Evolutionary conservation across 768 basidiomycete genomes (phyloP).

Genomic region (Leucogyrophana mollusca): DNA sequence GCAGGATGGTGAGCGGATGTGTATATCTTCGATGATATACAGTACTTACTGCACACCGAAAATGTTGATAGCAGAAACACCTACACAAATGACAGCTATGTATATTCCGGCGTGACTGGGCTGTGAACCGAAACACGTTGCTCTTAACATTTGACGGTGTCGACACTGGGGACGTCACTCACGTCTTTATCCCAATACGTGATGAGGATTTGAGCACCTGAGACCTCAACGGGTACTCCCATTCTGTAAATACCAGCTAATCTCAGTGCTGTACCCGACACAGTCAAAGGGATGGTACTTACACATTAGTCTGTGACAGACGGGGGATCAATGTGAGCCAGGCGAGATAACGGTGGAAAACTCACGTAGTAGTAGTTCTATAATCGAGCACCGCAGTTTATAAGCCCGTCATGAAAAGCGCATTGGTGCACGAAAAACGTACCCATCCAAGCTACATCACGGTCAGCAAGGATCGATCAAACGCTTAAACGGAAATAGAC

Average conservation of each 20-base stretch:
- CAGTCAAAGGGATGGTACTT: no score
- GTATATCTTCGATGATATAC: background rate
- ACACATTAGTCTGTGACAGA: slow-evolving; percentile 4
- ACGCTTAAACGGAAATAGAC: no score
- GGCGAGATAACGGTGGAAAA: slow-evolving; percentile 3
- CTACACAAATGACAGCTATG: slow-evolving; percentile 53
- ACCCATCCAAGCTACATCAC: slow-evolving; percentile 11
- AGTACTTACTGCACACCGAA: slow-evolving; percentile 58
- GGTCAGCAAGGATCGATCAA: no score
- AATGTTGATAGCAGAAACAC: slow-evolving; percentile 61
- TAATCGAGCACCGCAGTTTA: no score
- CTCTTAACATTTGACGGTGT: background rate
- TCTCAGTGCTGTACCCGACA: no score
- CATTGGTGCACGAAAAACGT: background rate
- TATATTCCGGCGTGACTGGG: slow-evolving; percentile 51
- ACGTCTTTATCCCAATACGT: slow-evolving; percentile 71
- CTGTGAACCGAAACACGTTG: slow-evolving; percentile 25
- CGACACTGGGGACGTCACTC: slow-evolving; percentile 10
- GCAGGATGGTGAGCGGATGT: slow-evolving; percentile 1
- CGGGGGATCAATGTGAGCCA: background rate
- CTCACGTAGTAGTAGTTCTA: slow-evolving; percentile 55
- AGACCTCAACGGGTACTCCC: slow-evolving; percentile 67
- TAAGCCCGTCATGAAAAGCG: no score
- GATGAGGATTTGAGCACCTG: slow-evolving; percentile 69
- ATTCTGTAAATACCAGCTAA: slow-evolving; percentile 37